Evolutionary conservation across 495 filamentous ascomycete genomes (phyloP).

Genomic region (Pyrenula massariospora): DNA sequence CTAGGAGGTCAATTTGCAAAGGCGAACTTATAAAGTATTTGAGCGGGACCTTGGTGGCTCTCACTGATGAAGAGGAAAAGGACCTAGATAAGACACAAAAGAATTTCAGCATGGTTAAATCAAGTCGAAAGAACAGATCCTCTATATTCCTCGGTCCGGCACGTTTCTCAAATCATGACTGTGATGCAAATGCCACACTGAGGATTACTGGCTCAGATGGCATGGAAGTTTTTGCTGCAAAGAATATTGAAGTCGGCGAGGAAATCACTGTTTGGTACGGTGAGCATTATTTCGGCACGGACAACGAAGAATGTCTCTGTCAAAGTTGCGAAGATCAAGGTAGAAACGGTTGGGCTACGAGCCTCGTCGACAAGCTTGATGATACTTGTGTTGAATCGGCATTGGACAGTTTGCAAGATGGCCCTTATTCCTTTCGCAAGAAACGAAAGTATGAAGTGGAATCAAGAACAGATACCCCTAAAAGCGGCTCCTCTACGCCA

Average conservation of each 20-base stretch:
- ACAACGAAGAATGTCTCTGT: constrained; percentile 94
- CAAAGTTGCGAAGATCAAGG: constrained; percentile 66
- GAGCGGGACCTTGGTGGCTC: constrained; percentile 73
- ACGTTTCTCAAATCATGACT: constrained; percentile 95
- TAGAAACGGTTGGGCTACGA: constrained; percentile 66
- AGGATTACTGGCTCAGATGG: constrained; percentile 71
- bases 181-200: constrained; percentile 79
- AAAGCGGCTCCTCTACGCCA: neutral
- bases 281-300: constrained; percentile 88
- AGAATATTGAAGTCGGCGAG: constrained; percentile 74
- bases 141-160: constrained; percentile 90
- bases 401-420: constrained; percentile 20
- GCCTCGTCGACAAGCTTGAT: constrained; percentile 15
- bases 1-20: constrained; percentile 61
- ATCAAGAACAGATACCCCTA: neutral
- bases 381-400: constrained; percentile 23
- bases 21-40: constrained; percentile 87
- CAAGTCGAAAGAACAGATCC: constrained; percentile 75
- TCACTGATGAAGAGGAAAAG: constrained; percentile 82
- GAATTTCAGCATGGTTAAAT: constrained; percentile 95
- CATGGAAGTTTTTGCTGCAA: constrained; percentile 73
- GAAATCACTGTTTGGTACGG: constrained; percentile 95
- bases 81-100: constrained; percentile 64
- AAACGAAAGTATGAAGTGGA: constrained; percentile 2
- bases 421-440: constrained; percentile 5